Percentiles rank a stretch among this genome's conserved stretches.
These are phyloP conservation scores for Saksenaea oblongispora DNA, from an alignment of 371 early-diverging fungal species.

Conservation along the genomic window DNA sequence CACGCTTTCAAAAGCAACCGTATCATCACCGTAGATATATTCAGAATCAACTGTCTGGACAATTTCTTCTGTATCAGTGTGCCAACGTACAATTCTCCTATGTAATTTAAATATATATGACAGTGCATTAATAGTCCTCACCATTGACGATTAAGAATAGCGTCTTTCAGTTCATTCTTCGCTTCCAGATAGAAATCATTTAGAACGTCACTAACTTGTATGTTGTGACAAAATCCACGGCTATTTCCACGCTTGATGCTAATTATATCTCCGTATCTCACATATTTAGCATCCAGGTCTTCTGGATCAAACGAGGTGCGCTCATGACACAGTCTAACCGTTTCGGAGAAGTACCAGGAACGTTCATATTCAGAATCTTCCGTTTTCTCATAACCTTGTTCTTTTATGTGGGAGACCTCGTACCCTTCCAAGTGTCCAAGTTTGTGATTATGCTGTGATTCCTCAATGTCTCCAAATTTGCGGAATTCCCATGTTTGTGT, in stretches of 20 bases:
- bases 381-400: too few species aligned
- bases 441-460: background rate
- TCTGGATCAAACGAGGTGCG: background rate
- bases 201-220: background rate
- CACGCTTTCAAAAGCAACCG: background rate
- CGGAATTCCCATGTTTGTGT: background rate
- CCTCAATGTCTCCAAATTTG: background rate
- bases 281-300: background rate
- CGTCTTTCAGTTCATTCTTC: too few species aligned
- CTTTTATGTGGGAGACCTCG: too few species aligned
- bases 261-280: background rate
- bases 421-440: too few species aligned
- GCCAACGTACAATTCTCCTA: too few species aligned
- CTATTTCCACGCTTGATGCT: background rate
- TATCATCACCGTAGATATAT: background rate
- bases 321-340: too few species aligned
- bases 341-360: too few species aligned
- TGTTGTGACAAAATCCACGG: background rate
- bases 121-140: too few species aligned
- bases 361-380: too few species aligned
- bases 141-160: too few species aligned
- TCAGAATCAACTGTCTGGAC: background rate
- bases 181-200: background rate
- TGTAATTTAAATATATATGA: too few species aligned
- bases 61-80: too few species aligned